phyloP scores from a whole-genome alignment of 2,329 filamentous ascomycete species.

The Aspergillus vadensis region DNA sequence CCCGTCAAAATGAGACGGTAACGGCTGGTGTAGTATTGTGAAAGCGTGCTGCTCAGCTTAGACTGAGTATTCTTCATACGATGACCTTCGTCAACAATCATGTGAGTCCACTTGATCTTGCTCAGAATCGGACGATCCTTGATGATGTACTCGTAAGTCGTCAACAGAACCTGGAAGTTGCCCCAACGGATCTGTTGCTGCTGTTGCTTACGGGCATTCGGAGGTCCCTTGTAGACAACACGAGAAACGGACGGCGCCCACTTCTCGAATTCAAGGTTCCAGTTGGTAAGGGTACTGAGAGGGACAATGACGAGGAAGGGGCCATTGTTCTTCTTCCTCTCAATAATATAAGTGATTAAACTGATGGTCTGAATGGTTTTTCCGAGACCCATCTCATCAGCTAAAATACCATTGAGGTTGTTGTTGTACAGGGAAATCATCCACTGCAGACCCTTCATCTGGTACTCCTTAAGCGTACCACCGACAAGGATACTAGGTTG shows the following conservation, averaged over 20 bases:
- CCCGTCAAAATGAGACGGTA: constrained; percentile 97
- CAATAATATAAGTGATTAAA: constrained; percentile 94
- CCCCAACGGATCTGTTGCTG: constrained; percentile 94
- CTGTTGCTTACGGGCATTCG: constrained; percentile 81
- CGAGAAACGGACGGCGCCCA: constrained; percentile 87
- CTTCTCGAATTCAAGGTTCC: constrained; percentile 98
- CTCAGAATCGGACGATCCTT: constrained; percentile 93
- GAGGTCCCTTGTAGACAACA: constrained; percentile 96
- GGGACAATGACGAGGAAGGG: constrained; percentile 97
- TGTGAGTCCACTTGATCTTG: constrained; percentile 99
- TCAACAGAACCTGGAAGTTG: constrained; percentile 92
- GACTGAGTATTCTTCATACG: constrained; percentile 99
- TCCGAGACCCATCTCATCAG: constrained; percentile 99
- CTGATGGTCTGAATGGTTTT: constrained; percentile 99
- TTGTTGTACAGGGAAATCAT: constrained; percentile 99
- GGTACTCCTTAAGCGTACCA: constrained; percentile 93
- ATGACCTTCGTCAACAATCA: constrained; percentile 99
- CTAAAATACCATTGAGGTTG: constrained; percentile 97
- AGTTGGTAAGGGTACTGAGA: constrained; percentile 95
- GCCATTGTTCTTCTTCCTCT: constrained; percentile 87
- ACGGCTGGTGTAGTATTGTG: constrained; percentile 89
- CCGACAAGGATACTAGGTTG: constrained; percentile 88
- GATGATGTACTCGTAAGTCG: constrained; percentile 99
- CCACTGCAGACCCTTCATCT: constrained; percentile 98
- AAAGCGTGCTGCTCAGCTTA: constrained; percentile 92